Conservation (phyloP, 108 stramenopile species). For the Fistulifera pelliculosa region DNA sequence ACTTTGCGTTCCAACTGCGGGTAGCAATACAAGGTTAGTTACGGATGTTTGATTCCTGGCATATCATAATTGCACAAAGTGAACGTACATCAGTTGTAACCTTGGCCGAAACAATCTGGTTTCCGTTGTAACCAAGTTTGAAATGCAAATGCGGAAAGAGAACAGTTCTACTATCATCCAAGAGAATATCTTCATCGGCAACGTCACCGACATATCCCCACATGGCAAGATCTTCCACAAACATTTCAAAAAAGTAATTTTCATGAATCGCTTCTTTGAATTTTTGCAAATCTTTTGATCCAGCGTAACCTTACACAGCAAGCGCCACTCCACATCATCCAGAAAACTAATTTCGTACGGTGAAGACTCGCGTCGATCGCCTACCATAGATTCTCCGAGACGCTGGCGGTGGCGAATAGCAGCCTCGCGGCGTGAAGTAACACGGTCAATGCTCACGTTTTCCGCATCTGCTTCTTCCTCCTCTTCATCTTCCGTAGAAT, state of each 20-base stretch:
- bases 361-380: constrained; percentile 87
- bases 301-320: constrained; percentile 78
- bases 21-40: not conserved
- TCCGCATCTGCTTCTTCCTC: constrained; percentile 40
- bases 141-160: constrained; percentile 93
- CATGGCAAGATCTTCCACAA: constrained; percentile 96
- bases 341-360: constrained; percentile 84
- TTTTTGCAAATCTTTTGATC: constrained; percentile 39
- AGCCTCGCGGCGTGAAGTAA: constrained; percentile 11
- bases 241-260: constrained; percentile 97
- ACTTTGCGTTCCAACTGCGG: constrained; percentile 57
- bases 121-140: constrained; percentile 76
- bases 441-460: constrained; percentile 12
- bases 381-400: constrained; percentile 89
- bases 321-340: constrained; percentile 79
- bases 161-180: constrained; percentile 63
- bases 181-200: constrained; percentile 64
- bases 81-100: constrained; percentile 69
- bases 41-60: not conserved
- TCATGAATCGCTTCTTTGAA: constrained; percentile 87
- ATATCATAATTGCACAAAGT: not conserved
- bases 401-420: constrained; percentile 61
- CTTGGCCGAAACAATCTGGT: constrained; percentile 85
- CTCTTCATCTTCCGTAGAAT: constrained; percentile 62
- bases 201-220: constrained; percentile 93